These are phyloP conservation scores for Phyllostachys edulis DNA, from an alignment of 176 grass and related monocot genomes.

Conservation along the genomic window DNA sequence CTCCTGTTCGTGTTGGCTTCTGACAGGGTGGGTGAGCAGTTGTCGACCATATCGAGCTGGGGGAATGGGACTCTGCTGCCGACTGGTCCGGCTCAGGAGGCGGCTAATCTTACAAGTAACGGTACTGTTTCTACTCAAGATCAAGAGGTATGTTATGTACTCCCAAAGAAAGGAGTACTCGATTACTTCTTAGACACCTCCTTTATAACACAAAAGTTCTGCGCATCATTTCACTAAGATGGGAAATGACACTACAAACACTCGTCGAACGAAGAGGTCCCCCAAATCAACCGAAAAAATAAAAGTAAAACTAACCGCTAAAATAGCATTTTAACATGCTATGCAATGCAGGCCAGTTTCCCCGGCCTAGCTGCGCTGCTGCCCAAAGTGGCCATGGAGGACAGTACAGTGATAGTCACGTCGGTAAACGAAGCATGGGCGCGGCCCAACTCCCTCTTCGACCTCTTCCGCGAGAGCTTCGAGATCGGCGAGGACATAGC, in stretches of 20 bases:
- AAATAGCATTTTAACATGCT: too few species aligned
- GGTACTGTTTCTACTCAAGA: not conserved
- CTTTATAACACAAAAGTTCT: too few species aligned
- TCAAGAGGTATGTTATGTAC: not conserved
- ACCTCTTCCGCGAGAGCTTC: slow-evolving; percentile 67
- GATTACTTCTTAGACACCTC: too few species aligned
- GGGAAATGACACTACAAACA: too few species aligned
- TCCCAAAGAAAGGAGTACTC: too few species aligned
- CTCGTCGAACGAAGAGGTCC: too few species aligned
- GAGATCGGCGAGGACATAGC: slow-evolving; percentile 29
- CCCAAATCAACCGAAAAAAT: too few species aligned
- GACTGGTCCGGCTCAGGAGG: too few species aligned
- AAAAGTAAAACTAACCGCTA: too few species aligned
- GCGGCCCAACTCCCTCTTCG: slow-evolving; percentile 42
- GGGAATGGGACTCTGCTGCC: too few species aligned
- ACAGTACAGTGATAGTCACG: slow-evolving; percentile 57
- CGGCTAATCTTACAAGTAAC: not conserved
- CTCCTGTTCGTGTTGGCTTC: slow-evolving; percentile 41
- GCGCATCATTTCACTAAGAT: too few species aligned
- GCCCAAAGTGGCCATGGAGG: slow-evolving; percentile 29
- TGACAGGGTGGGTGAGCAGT: slow-evolving; percentile 13
- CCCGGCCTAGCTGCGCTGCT: slow-evolving; percentile 18
- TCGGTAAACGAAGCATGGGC: slow-evolving; percentile 53
- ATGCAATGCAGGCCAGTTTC: too few species aligned
- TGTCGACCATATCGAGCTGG: slow-evolving; percentile 15